phyloP scores from a whole-genome alignment of 139 green algal species.

The Zygnema cylindricum region DNA sequence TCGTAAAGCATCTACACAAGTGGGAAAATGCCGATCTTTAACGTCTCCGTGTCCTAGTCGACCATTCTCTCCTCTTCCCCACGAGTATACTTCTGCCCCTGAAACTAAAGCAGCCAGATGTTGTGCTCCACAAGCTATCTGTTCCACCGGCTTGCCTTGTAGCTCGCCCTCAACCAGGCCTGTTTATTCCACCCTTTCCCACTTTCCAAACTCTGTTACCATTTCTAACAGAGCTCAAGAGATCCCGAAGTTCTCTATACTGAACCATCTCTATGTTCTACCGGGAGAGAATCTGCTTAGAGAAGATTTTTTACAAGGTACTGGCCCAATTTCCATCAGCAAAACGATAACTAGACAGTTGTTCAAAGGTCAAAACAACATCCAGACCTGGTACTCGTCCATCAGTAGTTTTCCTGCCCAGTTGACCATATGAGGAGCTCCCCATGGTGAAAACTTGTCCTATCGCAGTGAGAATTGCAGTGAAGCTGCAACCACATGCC shows the following conservation, averaged over 20 bases:
- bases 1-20: constrained; percentile 35
- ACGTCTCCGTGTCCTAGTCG: constrained; percentile 44
- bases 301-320: no score
- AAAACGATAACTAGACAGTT: no score
- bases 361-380: no score
- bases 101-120: constrained; percentile 40
- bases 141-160: constrained; percentile 44
- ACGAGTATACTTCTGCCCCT: constrained; percentile 38
- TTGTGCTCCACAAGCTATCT: constrained; percentile 50
- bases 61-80: constrained; percentile 52
- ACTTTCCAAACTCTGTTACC: not conserved
- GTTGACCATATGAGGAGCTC: constrained; percentile 41
- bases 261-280: no score
- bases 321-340: no score
- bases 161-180: constrained; percentile 34
- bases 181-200: constrained; percentile 7
- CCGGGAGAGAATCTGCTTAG: no score
- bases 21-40: constrained; percentile 38
- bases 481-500: constrained; percentile 51
- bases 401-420: constrained; percentile 27
- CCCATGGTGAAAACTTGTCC: constrained; percentile 50
- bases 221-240: not conserved
- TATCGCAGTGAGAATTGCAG: constrained; percentile 38
- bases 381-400: constrained; percentile 38
- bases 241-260: not conserved